Evolutionary conservation across 371 early-diverging fungal species (phyloP).

Genomic region (Zychaea mexicana): DNA sequence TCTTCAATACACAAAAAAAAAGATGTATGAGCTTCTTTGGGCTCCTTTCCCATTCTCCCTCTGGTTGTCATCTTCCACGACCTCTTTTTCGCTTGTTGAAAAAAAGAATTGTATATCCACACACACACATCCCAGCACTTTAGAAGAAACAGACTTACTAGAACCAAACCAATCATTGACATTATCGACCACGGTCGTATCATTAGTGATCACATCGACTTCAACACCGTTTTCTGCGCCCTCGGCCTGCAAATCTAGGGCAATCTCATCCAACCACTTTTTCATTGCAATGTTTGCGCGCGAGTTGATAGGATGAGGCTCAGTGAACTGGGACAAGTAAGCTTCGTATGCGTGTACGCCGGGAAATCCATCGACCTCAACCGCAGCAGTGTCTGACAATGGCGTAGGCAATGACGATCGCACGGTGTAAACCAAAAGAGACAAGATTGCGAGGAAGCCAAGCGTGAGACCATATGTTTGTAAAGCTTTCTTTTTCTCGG

Average conservation of each 20-base stretch:
- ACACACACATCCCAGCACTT: no score
- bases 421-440: constrained; percentile 17
- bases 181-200: constrained; percentile 27
- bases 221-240: constrained; percentile 32
- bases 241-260: constrained; percentile 37
- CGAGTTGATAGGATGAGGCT: constrained; percentile 57
- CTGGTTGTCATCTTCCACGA: neutral
- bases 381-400: constrained; percentile 45
- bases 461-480: constrained; percentile 23
- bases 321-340: constrained; percentile 51
- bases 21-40: neutral
- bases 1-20: constrained; percentile 19
- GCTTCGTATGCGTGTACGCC: constrained; percentile 55
- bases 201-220: constrained; percentile 46
- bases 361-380: constrained; percentile 32
- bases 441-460: constrained; percentile 18
- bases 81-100: neutral
- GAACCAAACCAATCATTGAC: constrained; percentile 30
- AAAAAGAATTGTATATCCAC: no score
- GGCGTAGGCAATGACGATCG: constrained; percentile 45
- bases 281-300: constrained; percentile 44
- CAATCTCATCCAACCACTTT: constrained; percentile 35
- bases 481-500: neutral
- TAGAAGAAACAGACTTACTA: constrained; percentile 28
- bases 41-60: neutral